These are phyloP conservation scores for Colletotrichum sp. DNA, from an alignment of 2,329 filamentous ascomycete genomes.

Conservation along the genomic window DNA sequence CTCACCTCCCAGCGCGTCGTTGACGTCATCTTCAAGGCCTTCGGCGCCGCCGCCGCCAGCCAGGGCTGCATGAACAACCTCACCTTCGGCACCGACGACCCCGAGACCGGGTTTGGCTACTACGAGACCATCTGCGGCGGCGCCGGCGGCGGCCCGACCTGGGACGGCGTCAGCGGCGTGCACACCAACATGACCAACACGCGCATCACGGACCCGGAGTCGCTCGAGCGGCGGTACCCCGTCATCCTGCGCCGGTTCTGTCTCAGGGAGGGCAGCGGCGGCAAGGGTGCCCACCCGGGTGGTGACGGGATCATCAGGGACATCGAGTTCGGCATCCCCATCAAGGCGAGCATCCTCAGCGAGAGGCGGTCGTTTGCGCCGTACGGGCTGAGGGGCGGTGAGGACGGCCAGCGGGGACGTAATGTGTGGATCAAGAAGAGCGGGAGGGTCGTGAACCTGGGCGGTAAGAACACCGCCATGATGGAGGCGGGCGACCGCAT, in stretches of 20 bases:
- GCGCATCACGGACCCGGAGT: constrained; percentile 79
- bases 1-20: constrained; percentile 39
- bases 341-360: constrained; percentile 73
- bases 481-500: constrained; percentile 66
- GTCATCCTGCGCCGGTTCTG: constrained; percentile 74
- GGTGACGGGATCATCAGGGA: constrained; percentile 73
- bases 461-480: constrained; percentile 64
- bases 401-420: constrained; percentile 68
- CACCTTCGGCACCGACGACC: constrained; percentile 73
- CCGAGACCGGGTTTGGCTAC: constrained; percentile 72
- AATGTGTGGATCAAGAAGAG: constrained; percentile 67
- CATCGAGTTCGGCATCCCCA: constrained; percentile 73
- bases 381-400: constrained; percentile 74
- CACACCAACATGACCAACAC: constrained; percentile 90
- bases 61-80: constrained; percentile 85
- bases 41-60: constrained; percentile 74
- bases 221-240: constrained; percentile 79
- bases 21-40: constrained; percentile 78
- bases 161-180: constrained; percentile 76
- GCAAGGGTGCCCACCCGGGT: constrained; percentile 64
- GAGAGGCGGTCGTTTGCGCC: constrained; percentile 74
- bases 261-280: constrained; percentile 66
- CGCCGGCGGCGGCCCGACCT: constrained; percentile 72
- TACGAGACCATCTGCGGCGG: constrained; percentile 87
- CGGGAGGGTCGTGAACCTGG: constrained; percentile 54